phyloP scores from a whole-genome alignment of 768 basidiomycete genomes.

The Collybia nuda region DNA sequence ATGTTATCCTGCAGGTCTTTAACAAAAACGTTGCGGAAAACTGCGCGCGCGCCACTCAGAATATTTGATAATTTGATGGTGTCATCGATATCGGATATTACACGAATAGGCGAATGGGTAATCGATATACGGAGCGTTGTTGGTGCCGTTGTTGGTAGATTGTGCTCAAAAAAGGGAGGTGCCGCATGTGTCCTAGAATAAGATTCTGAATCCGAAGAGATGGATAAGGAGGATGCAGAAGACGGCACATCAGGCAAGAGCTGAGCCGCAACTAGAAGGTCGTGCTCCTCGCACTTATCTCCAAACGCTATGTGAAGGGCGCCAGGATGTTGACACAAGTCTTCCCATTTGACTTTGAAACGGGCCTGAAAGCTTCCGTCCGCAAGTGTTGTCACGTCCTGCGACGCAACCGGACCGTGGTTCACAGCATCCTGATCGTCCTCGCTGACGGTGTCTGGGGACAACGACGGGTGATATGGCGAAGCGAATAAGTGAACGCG shows the following conservation, averaged over 20 bases:
- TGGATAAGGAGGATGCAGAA: conserved; percentile 5
- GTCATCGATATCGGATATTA: conserved; percentile 95
- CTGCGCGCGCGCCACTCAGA: conserved; percentile 72
- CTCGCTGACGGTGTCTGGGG: conserved; percentile 11
- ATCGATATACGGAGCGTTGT: conserved; percentile 45
- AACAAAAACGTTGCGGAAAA: conserved; percentile 92
- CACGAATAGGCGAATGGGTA: conserved; percentile 63
- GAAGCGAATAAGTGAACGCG: conserved; percentile 60
- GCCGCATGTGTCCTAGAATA: background rate
- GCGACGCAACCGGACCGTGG: conserved; percentile 45
- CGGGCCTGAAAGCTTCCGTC: conserved; percentile 76
- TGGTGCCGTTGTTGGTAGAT: conserved; percentile 3
- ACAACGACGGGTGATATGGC: conserved; percentile 24
- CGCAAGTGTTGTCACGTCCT: conserved; percentile 53
- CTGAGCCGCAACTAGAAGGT: conserved; percentile 55
- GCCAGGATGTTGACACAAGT: conserved; percentile 58
- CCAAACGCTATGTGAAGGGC: conserved; percentile 60
- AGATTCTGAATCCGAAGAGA: conserved; percentile 3
- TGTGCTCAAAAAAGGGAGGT: conserved; percentile 3
- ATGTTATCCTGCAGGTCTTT: conserved; percentile 76
- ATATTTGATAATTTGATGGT: conserved; percentile 84
- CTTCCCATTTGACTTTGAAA: conserved; percentile 68
- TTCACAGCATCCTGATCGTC: conserved; percentile 25
- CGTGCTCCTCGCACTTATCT: conserved; percentile 49
- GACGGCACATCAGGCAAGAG: conserved; percentile 36